A percentile compares a stretch with the other conserved stretches of the same genome.
Conservation (phyloP, 441 rosid genomes). For the Iberis amara region DNA sequence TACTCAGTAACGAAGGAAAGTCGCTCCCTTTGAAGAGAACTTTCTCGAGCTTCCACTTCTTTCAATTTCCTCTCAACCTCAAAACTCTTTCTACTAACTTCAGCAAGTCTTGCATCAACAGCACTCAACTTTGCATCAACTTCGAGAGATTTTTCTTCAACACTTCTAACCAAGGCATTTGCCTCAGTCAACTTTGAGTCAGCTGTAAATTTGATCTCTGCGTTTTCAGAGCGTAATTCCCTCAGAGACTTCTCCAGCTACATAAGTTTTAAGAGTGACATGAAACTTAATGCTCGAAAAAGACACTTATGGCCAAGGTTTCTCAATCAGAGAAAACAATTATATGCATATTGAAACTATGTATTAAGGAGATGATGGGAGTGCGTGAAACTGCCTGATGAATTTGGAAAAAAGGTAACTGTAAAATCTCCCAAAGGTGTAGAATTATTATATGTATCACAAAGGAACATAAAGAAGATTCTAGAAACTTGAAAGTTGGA, state of each 20-base stretch:
- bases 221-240: slow-evolving; percentile 80
- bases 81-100: slow-evolving; percentile 77
- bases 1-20: slow-evolving; percentile 77
- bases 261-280: slow-evolving; percentile 5
- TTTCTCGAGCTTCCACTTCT: slow-evolving; percentile 77
- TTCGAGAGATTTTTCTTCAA: slow-evolving; percentile 83
- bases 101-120: slow-evolving; percentile 91
- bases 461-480: too few species aligned
- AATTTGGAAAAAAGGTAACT: too few species aligned
- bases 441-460: too few species aligned
- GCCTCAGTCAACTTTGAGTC: slow-evolving; percentile 90
- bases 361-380: too few species aligned
- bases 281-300: too few species aligned
- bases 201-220: slow-evolving; percentile 81
- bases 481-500: not conserved
- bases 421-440: too few species aligned
- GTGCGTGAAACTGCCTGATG: too few species aligned
- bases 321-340: too few species aligned
- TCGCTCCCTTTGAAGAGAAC: slow-evolving; percentile 64
- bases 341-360: too few species aligned
- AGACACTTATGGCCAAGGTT: too few species aligned
- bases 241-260: slow-evolving; percentile 84
- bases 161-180: slow-evolving; percentile 61
- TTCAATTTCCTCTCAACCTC: slow-evolving; percentile 69
- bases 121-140: slow-evolving; percentile 74